Percentiles rank a stretch among this genome's conserved stretches.
phyloP scores from a whole-genome alignment of 2,329 filamentous ascomycete species.

The Penicillium sp. region DNA sequence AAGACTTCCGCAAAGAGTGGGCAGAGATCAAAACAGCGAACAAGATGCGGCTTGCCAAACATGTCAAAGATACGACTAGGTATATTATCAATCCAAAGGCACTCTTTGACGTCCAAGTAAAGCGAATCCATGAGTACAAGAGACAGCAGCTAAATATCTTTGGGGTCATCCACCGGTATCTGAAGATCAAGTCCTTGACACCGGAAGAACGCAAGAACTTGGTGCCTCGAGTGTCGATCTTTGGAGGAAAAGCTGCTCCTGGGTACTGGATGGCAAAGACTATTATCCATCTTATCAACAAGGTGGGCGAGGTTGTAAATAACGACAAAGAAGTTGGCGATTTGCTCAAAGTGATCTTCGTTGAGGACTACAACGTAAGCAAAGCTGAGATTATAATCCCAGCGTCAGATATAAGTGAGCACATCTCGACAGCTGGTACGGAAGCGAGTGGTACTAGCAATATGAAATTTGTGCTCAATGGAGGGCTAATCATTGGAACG shows the following conservation, averaged over 20 bases:
- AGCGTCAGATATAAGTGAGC: slow-evolving; percentile 93
- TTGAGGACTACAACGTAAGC: slow-evolving; percentile 98
- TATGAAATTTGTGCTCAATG: slow-evolving; percentile 99
- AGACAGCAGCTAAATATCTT: slow-evolving; percentile 99
- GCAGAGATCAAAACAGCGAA: slow-evolving; percentile 94
- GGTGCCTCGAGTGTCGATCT: slow-evolving; percentile 85
- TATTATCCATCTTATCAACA: slow-evolving; percentile 94
- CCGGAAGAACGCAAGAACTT: slow-evolving; percentile 82
- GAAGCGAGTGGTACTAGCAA: slow-evolving; percentile 87
- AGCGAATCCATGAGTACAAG: slow-evolving; percentile 99
- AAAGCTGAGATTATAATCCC: slow-evolving; percentile 97
- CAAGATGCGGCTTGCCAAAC: slow-evolving; percentile 86
- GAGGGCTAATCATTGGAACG: slow-evolving; percentile 94
- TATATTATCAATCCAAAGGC: slow-evolving; percentile 81
- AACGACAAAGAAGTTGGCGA: slow-evolving; percentile 89
- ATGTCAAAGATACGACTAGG: slow-evolving; percentile 78
- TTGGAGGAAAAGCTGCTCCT: slow-evolving; percentile 94
- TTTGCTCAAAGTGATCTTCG: slow-evolving; percentile 91
- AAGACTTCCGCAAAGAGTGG: slow-evolving; percentile 90
- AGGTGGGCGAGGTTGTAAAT: slow-evolving; percentile 85
- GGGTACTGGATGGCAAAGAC: slow-evolving; percentile 99
- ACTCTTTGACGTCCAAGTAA: slow-evolving; percentile 95
- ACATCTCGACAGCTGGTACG: slow-evolving; percentile 96
- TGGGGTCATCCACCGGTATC: slow-evolving; percentile 90
- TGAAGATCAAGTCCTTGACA: slow-evolving; percentile 80